These are phyloP conservation scores for Hortiboletus rubellus DNA, from an alignment of 1,284 basidiomycete species.

Conservation along the genomic window DNA sequence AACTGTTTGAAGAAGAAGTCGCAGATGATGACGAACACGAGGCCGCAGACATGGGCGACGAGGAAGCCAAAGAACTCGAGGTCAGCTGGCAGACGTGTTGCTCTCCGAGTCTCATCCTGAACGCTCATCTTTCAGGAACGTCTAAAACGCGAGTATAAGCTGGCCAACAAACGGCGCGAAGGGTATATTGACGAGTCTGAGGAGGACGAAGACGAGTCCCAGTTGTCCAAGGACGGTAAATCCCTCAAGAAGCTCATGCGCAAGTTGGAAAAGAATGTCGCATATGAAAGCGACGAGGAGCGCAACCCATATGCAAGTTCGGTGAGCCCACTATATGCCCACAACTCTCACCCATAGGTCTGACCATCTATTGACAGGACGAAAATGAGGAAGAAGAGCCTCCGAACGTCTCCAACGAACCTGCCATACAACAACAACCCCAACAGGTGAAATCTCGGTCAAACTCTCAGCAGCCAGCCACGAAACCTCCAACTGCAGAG, in stretches of 20 bases:
- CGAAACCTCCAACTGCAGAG: constrained; percentile 35
- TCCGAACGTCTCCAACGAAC: constrained; percentile 47
- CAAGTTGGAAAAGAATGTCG: constrained; percentile 70
- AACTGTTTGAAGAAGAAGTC: constrained; percentile 81
- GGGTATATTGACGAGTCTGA: constrained; percentile 69
- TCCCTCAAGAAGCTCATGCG: constrained; percentile 77
- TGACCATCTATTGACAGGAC: constrained; percentile 41
- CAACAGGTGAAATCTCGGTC: constrained; percentile 37
- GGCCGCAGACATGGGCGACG: constrained; percentile 71
- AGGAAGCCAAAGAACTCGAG: constrained; percentile 85
- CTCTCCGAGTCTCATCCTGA: constrained; percentile 1
- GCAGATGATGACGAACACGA: constrained; percentile 85
- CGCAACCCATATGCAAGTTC: constrained; percentile 79
- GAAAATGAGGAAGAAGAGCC: constrained; percentile 69
- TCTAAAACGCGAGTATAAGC: constrained; percentile 78
- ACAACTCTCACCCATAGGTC: constrained; percentile 2
- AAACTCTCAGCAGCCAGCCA: constrained; percentile 34
- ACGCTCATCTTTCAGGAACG: constrained; percentile 58
- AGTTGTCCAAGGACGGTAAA: constrained; percentile 68
- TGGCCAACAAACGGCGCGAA: constrained; percentile 72
- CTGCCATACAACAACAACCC: constrained; percentile 58
- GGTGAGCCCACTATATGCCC: constrained; percentile 42
- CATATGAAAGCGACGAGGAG: constrained; percentile 80
- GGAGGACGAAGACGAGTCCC: constrained; percentile 61
- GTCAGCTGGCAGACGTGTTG: constrained; percentile 39